A percentile compares a stretch with the other conserved stretches of the same genome.
Evolutionary conservation across 2,329 filamentous ascomycete genomes (phyloP).

Genomic region (Aureobasidium uvarum): DNA sequence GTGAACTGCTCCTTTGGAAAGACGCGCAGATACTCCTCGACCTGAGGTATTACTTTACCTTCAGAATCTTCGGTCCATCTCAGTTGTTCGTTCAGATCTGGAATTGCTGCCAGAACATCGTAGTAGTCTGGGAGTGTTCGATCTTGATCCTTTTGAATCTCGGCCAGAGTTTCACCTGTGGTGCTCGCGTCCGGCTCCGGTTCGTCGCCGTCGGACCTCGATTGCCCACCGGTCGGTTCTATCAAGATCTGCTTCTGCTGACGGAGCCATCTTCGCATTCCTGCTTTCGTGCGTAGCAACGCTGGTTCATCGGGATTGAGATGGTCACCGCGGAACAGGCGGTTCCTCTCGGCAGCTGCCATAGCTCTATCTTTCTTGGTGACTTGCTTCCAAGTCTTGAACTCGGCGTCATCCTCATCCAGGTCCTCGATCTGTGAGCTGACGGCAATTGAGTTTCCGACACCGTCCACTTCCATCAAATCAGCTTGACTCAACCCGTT

Average conservation of each 20-base stretch:
- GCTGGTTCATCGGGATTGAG: slow-evolving; percentile 87
- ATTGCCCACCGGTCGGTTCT: slow-evolving; percentile 52
- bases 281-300: slow-evolving; percentile 76
- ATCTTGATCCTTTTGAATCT: slow-evolving; percentile 87
- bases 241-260: slow-evolving; percentile 59
- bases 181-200: slow-evolving; percentile 49
- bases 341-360: slow-evolving; percentile 79
- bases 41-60: slow-evolving; percentile 82
- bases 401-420: slow-evolving; percentile 84
- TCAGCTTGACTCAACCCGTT: slow-evolving; percentile 78
- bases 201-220: slow-evolving; percentile 47
- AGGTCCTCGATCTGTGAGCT: slow-evolving; percentile 69
- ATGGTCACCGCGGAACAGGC: slow-evolving; percentile 79
- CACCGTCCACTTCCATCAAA: slow-evolving; percentile 80
- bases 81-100: slow-evolving; percentile 73
- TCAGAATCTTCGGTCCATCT: slow-evolving; percentile 89
- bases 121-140: slow-evolving; percentile 92
- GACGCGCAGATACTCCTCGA: slow-evolving; percentile 78
- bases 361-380: slow-evolving; percentile 93
- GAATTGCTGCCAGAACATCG: slow-evolving; percentile 78
- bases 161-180: slow-evolving; percentile 75
- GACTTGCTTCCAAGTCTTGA: slow-evolving; percentile 98
- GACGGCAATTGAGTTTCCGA: slow-evolving; percentile 63
- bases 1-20: slow-evolving; percentile 73
- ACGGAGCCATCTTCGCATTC: slow-evolving; percentile 84